Percentiles rank a stretch among this genome's conserved stretches.
Evolutionary conservation across 441 rosid genomes (phyloP).

Genomic region (Jatropha podagrica): DNA sequence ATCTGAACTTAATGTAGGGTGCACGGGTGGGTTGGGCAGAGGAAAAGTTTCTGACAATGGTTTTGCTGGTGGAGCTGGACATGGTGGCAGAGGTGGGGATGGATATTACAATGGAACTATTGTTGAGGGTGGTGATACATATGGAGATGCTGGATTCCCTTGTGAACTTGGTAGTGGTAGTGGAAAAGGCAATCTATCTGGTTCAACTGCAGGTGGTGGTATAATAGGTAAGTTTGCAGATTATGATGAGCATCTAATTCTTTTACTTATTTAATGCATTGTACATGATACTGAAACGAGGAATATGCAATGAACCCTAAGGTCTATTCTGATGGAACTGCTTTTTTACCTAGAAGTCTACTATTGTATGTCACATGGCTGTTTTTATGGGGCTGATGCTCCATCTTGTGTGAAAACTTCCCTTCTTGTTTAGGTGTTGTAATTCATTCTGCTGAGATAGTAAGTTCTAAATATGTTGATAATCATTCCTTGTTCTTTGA

Average conservation of each 20-base stretch:
- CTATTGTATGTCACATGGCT: background rate
- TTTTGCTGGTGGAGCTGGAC: constrained; percentile 90
- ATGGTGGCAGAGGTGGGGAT: constrained; percentile 91
- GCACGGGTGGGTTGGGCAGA: constrained; percentile 84
- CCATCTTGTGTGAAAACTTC: background rate
- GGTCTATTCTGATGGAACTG: background rate
- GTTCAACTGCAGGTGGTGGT: constrained; percentile 89
- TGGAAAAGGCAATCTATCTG: constrained; percentile 66
- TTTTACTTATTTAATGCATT: constrained; percentile 6
- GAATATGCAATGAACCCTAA: background rate
- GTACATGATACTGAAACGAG: background rate
- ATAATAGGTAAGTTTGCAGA: constrained; percentile 60
- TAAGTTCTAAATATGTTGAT: background rate
- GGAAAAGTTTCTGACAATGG: constrained; percentile 71
- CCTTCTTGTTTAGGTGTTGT: background rate
- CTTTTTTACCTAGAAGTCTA: background rate
- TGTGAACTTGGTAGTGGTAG: constrained; percentile 99
- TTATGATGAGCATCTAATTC: constrained; percentile 6
- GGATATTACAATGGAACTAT: constrained; percentile 75
- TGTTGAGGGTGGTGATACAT: constrained; percentile 69
- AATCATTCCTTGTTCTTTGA: background rate
- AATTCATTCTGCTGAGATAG: background rate
- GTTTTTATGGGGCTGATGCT: background rate
- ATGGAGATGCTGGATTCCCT: constrained; percentile 84
- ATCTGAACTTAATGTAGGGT: constrained; percentile 51